A percentile compares a stretch with the other conserved stretches of the same genome.
Conservation (phyloP, 768 basidiomycete genomes). For the Pleurotus salmoneostramineus region DNA sequence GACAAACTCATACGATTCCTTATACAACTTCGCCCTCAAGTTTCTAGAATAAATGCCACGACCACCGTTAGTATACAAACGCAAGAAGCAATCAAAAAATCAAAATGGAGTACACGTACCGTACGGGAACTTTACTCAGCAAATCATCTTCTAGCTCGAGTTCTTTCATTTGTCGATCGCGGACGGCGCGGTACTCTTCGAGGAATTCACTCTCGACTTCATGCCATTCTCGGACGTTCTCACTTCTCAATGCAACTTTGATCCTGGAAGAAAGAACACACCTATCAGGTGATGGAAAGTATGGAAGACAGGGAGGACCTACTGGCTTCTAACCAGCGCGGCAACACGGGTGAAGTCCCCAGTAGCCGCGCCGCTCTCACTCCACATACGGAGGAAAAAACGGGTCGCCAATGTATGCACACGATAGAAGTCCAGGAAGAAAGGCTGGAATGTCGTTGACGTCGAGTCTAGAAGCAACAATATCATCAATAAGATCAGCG, state of each 20-base stretch:
- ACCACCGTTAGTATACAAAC: not conserved
- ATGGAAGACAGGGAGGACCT: constrained; percentile 24
- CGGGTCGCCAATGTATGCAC: constrained; percentile 78
- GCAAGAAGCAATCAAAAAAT: constrained; percentile 1
- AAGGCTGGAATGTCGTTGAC: constrained; percentile 78
- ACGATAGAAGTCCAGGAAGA: constrained; percentile 80
- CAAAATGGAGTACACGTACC: constrained; percentile 42
- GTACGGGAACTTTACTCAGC: constrained; percentile 78
- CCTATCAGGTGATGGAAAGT: not conserved
- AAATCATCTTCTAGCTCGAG: constrained; percentile 87
- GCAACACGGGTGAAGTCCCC: constrained; percentile 79
- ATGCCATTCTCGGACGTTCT: constrained; percentile 77
- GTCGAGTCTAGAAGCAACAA: constrained; percentile 55
- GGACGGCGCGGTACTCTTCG: constrained; percentile 82
- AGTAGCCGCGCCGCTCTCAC: constrained; percentile 73
- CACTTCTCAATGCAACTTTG: constrained; percentile 70
- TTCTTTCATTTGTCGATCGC: constrained; percentile 88
- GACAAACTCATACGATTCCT: constrained; percentile 88
- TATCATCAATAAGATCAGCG: constrained; percentile 3
- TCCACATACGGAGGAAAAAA: constrained; percentile 94
- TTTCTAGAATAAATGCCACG: constrained; percentile 45
- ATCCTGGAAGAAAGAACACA: constrained; percentile 41
- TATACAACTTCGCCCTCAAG: constrained; percentile 80
- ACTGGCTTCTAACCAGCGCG: constrained; percentile 83
- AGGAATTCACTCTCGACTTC: constrained; percentile 79